Evolutionary conservation across 225 moss, liverwort and hornwort species (phyloP).

Genomic region (Takakia lepidozioides): DNA sequence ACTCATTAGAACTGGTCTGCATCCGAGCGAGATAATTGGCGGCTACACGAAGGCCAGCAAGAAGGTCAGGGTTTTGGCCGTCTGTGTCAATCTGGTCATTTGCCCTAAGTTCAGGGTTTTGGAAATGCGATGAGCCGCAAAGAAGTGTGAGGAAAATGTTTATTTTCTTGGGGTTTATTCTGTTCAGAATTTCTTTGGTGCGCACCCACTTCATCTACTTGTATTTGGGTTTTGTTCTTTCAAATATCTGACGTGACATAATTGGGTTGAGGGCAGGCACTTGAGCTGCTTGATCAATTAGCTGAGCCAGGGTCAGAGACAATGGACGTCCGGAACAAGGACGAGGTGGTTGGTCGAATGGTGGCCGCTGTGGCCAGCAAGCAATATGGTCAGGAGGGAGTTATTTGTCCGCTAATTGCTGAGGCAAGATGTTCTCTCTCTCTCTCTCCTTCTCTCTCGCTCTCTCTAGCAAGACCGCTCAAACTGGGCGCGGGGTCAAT

Average conservation of each 20-base stretch:
- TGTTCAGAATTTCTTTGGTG: too few relatives aligned
- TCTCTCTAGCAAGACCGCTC: too few relatives aligned
- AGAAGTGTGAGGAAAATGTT: too few relatives aligned
- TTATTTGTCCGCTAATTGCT: constrained; percentile 61
- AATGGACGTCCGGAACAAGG: constrained; percentile 60
- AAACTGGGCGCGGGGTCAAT: too few relatives aligned
- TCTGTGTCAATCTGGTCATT: too few relatives aligned
- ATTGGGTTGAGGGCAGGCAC: constrained; percentile 6
- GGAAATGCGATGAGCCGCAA: too few relatives aligned
- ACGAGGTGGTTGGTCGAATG: constrained; percentile 62
- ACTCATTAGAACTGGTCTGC: constrained; percentile 73
- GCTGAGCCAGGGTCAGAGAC: constrained; percentile 58
- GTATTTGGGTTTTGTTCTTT: too few relatives aligned
- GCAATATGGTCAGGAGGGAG: constrained; percentile 73
- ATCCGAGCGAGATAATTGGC: constrained; percentile 80
- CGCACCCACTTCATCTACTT: too few relatives aligned
- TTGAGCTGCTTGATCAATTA: constrained; percentile 55
- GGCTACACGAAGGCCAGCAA: constrained; percentile 62
- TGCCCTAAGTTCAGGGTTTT: too few relatives aligned
- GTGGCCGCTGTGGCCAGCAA: constrained; percentile 66
- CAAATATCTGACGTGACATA: too few relatives aligned
- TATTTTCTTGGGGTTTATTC: too few relatives aligned
- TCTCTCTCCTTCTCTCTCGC: too few relatives aligned
- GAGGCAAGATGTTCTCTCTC: constrained; percentile 12
- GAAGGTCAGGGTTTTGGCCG: constrained; percentile 8